A percentile compares a stretch with the other conserved stretches of the same genome.
Conservation (phyloP, 371 early-diverging fungal species). For the Encephalitozoon hellem region DNA sequence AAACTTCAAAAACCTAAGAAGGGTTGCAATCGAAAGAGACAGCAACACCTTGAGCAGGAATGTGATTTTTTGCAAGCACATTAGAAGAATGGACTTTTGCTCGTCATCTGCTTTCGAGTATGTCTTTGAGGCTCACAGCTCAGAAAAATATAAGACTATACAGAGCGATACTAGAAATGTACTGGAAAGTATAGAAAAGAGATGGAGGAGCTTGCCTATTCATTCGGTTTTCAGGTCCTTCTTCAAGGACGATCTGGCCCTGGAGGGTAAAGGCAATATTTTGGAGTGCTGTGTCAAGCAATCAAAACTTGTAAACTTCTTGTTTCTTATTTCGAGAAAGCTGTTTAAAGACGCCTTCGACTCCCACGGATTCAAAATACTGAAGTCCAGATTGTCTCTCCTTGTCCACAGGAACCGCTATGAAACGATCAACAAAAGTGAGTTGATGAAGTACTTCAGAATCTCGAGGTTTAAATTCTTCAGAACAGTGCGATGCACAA, state of each 20-base stretch:
- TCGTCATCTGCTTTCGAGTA: background rate
- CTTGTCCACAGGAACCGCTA: conserved; percentile 45
- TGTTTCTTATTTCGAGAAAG: conserved; percentile 52
- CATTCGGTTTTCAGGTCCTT: background rate
- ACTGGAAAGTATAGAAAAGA: background rate
- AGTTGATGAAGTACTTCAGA: conserved; percentile 36
- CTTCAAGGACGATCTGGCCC: background rate
- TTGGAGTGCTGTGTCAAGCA: background rate
- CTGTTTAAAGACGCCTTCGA: conserved; percentile 23
- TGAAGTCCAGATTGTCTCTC: conserved; percentile 44
- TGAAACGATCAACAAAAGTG: conserved; percentile 37
- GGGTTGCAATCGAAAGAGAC: background rate
- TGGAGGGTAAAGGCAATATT: background rate
- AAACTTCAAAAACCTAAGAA: conserved; percentile 6
- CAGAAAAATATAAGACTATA: background rate
- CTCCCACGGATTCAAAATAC: conserved; percentile 39
- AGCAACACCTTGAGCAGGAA: conserved; percentile 15
- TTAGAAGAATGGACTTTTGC: background rate
- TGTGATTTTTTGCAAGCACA: conserved; percentile 25
- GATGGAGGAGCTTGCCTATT: background rate
- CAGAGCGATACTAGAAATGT: background rate
- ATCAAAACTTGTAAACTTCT: conserved; percentile 38
- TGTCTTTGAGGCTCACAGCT: background rate
- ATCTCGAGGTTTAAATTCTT: conserved; percentile 26
- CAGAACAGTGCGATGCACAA: background rate